Percentiles rank a stretch among this genome's conserved stretches.
Evolutionary conservation across 73 alveolate species (phyloP).

Genomic region (Blepharisma stoltei): DNA sequence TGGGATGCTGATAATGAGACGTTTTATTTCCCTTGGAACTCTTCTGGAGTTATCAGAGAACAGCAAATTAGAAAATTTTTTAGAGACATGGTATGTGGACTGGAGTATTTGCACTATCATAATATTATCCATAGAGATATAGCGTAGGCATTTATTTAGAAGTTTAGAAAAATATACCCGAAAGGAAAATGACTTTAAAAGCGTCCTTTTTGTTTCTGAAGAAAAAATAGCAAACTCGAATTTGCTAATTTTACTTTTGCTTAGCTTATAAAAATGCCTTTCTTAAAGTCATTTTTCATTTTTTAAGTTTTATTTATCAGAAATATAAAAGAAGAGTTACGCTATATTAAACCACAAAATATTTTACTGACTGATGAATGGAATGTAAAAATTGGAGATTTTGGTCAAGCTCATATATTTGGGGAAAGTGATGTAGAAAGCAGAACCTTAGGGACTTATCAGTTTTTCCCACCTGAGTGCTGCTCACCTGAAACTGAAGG

Average conservation of each 20-base stretch:
- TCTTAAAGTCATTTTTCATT: no score
- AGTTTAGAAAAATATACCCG: no score
- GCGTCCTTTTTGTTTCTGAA: no score
- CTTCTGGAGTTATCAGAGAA: slow-evolving; percentile 51
- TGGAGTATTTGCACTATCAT: slow-evolving; percentile 78
- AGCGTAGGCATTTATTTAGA: no score
- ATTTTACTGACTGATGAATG: slow-evolving; percentile 79
- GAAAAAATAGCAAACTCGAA: no score
- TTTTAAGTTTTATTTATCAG: no score
- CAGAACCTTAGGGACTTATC: slow-evolving; percentile 89
- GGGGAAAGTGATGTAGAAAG: slow-evolving; percentile 65
- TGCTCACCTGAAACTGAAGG: slow-evolving; percentile 64
- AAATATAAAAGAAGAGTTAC: no score
- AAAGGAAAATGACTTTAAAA: no score
- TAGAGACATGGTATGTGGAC: slow-evolving; percentile 69
- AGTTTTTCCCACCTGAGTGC: slow-evolving; percentile 96
- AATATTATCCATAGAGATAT: slow-evolving; percentile 93
- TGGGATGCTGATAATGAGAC: slow-evolving; percentile 82
- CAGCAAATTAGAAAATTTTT: slow-evolving; percentile 48
- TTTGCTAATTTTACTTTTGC: no score
- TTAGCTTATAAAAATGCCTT: no score
- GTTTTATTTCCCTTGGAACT: slow-evolving; percentile 56
- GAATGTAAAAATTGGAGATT: slow-evolving; percentile 89
- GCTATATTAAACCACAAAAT: slow-evolving; percentile 95
- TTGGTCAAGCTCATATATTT: slow-evolving; percentile 72